Percentiles rank a stretch among this genome's conserved stretches.
These are phyloP conservation scores for Tolypocladium inflatum DNA, from an alignment of 2,329 filamentous ascomycete species.

Conservation along the genomic window DNA sequence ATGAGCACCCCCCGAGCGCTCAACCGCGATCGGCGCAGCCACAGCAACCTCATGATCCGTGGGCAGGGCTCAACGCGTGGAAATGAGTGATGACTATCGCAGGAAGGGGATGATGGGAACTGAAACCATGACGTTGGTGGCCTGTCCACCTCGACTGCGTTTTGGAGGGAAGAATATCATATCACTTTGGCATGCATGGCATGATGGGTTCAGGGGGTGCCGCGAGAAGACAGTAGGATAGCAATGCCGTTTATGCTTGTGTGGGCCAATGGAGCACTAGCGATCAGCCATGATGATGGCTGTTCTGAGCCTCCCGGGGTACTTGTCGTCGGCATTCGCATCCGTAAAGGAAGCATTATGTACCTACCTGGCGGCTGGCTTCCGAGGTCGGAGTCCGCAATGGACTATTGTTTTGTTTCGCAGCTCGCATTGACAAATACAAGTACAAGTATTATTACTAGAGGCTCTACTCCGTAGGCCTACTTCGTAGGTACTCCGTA, in stretches of 20 bases:
- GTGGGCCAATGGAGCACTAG: too few species aligned
- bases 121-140: too few species aligned
- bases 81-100: slow-evolving; percentile 24
- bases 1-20: slow-evolving; percentile 20
- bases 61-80: slow-evolving; percentile 44
- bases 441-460: too few species aligned
- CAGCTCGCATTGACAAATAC: neutral
- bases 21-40: slow-evolving; percentile 21
- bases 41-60: slow-evolving; percentile 37
- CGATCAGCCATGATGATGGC: too few species aligned
- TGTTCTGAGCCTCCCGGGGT: too few species aligned
- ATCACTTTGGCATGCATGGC: neutral
- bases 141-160: neutral
- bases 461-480: neutral
- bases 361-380: too few species aligned
- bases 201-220: neutral
- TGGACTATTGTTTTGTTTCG: too few species aligned
- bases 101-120: neutral
- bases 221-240: neutral
- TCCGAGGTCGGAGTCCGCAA: too few species aligned
- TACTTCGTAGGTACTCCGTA: too few species aligned
- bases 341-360: too few species aligned
- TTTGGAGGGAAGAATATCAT: neutral
- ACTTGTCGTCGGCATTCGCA: too few species aligned
- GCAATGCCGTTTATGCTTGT: neutral